phyloP scores from a whole-genome alignment of 2,329 filamentous ascomycete species.

The Salinomyces thailandicus region DNA sequence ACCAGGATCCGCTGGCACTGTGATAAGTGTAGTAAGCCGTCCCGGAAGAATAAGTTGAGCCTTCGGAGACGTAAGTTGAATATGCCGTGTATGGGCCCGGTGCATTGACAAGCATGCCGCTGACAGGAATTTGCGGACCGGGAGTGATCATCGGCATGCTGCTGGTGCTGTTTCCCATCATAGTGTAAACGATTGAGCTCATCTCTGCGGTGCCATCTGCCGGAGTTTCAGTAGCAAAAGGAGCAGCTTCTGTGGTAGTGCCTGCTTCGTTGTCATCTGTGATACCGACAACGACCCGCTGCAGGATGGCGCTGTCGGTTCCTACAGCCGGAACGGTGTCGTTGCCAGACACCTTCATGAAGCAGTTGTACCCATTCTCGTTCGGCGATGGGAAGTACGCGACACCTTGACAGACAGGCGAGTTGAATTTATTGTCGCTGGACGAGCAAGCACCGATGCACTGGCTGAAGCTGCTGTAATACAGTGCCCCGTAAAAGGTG shows the following conservation, averaged over 20 bases:
- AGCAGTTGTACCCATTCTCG: constrained; percentile 21
- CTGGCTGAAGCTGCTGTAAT: constrained; percentile 21
- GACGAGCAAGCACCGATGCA: constrained; percentile 26
- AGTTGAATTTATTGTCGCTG: constrained; percentile 19
- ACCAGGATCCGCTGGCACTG: constrained; percentile 19
- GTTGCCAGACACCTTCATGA: constrained; percentile 22
- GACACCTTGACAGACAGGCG: constrained; percentile 23
- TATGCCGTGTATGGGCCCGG: constrained; percentile 11
- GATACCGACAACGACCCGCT: constrained; percentile 20
- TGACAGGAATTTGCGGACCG: constrained; percentile 12
- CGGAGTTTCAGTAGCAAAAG: constrained; percentile 12
- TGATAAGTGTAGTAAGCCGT: constrained; percentile 21
- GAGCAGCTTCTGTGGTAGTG: constrained; percentile 16
- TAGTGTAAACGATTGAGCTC: constrained; percentile 19
- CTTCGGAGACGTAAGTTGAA: constrained; percentile 22
- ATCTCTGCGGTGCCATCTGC: constrained; percentile 12
- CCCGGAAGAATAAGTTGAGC: constrained; percentile 22
- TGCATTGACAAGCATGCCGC: constrained; percentile 13
- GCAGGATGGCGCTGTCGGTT: constrained; percentile 22
- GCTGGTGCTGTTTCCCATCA: constrained; percentile 20
- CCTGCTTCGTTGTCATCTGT: constrained; percentile 11
- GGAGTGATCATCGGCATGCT: constrained; percentile 23
- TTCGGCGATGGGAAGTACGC: constrained; percentile 19
- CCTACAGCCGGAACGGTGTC: constrained; percentile 16
- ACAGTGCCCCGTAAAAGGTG: constrained; percentile 16